Base-by-base conservation (phyloP, 2,329 filamentous ascomycete species). In the Cordyceps militaris region DNA sequence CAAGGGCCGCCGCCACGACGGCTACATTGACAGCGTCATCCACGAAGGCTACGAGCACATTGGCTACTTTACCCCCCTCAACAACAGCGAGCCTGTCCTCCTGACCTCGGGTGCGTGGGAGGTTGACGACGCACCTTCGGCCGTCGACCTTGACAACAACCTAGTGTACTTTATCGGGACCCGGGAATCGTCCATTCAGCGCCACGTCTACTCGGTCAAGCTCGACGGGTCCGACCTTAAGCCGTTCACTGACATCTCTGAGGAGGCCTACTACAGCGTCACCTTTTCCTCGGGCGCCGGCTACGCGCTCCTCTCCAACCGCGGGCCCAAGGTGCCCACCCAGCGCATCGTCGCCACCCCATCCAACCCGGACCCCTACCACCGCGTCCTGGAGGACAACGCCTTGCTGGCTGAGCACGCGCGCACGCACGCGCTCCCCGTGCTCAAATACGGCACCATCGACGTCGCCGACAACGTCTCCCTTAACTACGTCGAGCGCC, bases 101-200 rank as follows among this genome's bases (percentile, higher is more conserved):
- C 83, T 99, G 42, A 99, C 94, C 0, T 85, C 88, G 38, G 94
- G 94, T 5, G 71, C 87, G 32, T 99, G 93, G 92, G 95, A 99
- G 71, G 93, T 99, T 0, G 89, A 91, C 4, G 79, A 87, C 55
- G 91, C 88, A 0, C 91, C 93, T 0, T 89, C 90, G 2, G 88
- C 89, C 0, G 82, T 99, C 24, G 93, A 97, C 68, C 73, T 97
- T 40, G 81, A 84, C 63, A 87, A 88, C 63, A 96, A 96, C 65
- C 72, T 96, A 9, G 91, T 97, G 13, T 99, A 99, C 71, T 97
- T 96, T 67, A 77, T 91, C 51, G 86, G 86, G 1, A 94, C 94
- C 1, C 91, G 93, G 68, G 87, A 94, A 64, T 88, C 88, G 4
- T 88, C 92, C 6, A 94, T 90, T 43, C 88, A 97, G 70, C 87